Base-by-base conservation (phyloP, 805 yeast genomes). In the Scheffersomyces ergatensis region DNA sequence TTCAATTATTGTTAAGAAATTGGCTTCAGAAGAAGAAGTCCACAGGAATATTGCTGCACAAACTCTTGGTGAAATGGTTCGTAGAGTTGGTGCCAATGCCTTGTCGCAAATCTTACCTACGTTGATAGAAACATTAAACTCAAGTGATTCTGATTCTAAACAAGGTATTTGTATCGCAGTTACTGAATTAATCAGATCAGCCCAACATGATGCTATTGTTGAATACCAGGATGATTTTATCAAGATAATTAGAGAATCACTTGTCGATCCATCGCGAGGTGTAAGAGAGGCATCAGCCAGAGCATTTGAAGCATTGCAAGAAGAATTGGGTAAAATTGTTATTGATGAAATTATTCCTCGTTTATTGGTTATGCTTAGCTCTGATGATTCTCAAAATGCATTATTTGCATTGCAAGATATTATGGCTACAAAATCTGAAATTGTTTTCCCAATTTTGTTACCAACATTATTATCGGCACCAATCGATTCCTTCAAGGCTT, bases 161-260 rank as follows among this genome's bases (percentile, higher is more conserved):
- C 95, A 90, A 69, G 99, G 99, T 72, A 88, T 93, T 38, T 93
- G 99, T 72, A 81, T 92, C 60, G 99, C 99, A 7, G 71, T 89
- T 36, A 78, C 82, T 33, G 98, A 90, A 60, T 79, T 93, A 46
- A 81, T 90, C 47, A 82, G 80, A 48, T 85, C 96, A 0, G 78
- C 95, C 3, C 70, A 79, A 8, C 60, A 67, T 3, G 85, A 80
- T 13, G 76, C 80, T 6, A 71, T 92, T 44, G 67, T 57, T 20
- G 80, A 78, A 47, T 83, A 80, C 65, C 88, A 88, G 65, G 77
- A 71, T 4, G 69, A 73, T 1, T 80, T 93, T 54, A 84, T 92
- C 48, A 72, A 70, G 20, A 85, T 92, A 49, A 81, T 92, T 34
- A 80, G 92, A 44, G 78, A 77, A 34, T 86, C 96, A 2, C 75